Base-by-base conservation (phyloP, 495 filamentous ascomycete genomes). In the Jackrogersella minutella region DNA sequence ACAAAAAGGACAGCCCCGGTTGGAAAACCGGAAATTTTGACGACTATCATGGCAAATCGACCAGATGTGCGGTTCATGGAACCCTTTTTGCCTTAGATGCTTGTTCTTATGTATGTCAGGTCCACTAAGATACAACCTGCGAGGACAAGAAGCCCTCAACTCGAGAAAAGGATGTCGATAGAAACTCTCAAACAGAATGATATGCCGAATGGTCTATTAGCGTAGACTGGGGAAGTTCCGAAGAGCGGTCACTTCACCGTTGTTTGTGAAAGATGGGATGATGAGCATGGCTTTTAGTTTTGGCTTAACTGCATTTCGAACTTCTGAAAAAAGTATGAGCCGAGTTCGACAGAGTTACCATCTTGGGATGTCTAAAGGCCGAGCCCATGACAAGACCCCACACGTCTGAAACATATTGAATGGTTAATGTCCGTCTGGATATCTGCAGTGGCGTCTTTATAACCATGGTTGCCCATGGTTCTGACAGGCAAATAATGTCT, bases 221-320 rank as follows among this genome's bases (percentile, higher is more conserved):
- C 64, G 33, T 24, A 55, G 14, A 41, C 24, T 44, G 40, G 24
- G 30, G 28, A 36, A 10, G 36, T 55, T 33, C 11, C 10, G 56
- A 69, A 64, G 50, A 64, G 66, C 66, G 66, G 66, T 69, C 54
- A 68, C 65, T 51, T 68, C 65, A 69, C 66, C 66, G 66, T 69
- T 26, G 55, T 52, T 61, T 64, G 56, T 16, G 26, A 56, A 30
- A 31, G 46, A 50, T 51, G 49, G 26, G 51, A 22, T 41, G 55
- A 59, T 69, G 36, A 34, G 28, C 33, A 63, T 40, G 30, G 49
- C 41, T 46, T 22, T n/a, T n/a, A n/a, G n/a, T n/a, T 62, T 53
- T 39, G 60, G 52, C 50, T 58, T 57, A 21, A 64, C 56, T 52
- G 41, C 60, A 59, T 19, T 56, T 31, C 54, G 34, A 53, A 64